Percentiles rank a stretch among this genome's conserved stretches.
Conservation (phyloP, 2,329 filamentous ascomycete genomes). For the Xenosphaeropsis pyriputrescens region DNA sequence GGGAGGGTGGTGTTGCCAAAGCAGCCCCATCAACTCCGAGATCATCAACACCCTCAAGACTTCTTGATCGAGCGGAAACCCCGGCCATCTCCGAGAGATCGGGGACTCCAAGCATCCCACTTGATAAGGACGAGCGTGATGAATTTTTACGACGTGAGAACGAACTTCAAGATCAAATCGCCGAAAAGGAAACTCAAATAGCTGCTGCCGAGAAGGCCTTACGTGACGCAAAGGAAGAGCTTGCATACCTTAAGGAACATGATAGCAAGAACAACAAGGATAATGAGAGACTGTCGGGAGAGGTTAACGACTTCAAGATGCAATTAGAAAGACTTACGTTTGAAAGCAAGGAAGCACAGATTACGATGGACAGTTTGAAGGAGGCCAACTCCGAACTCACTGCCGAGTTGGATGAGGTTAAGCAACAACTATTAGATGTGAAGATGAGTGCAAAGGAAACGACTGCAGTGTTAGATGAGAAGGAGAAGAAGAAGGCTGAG, state of each 20-base stretch:
- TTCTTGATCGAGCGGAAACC: slow-evolving; percentile 43
- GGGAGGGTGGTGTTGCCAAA: slow-evolving; percentile 38
- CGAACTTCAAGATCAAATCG: slow-evolving; percentile 89
- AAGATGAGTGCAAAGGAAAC: slow-evolving; percentile 96
- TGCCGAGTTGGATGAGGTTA: slow-evolving; percentile 80
- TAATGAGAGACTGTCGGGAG: slow-evolving; percentile 73
- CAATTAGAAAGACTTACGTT: slow-evolving; percentile 90
- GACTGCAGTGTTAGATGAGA: slow-evolving; percentile 79
- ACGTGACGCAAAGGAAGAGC: slow-evolving; percentile 73
- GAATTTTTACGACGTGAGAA: slow-evolving; percentile 93
- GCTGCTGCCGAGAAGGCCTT: slow-evolving; percentile 67
- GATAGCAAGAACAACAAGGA: slow-evolving; percentile 72
- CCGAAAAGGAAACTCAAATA: slow-evolving; percentile 79
- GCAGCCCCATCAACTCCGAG: slow-evolving; percentile 29
- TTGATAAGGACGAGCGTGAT: slow-evolving; percentile 94
- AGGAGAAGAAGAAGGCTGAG: slow-evolving; percentile 97
- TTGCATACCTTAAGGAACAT: slow-evolving; percentile 73
- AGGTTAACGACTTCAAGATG: slow-evolving; percentile 91
- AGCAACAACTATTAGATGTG: slow-evolving; percentile 88
- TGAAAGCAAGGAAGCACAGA: slow-evolving; percentile 90
- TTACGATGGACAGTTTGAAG: slow-evolving; percentile 95
- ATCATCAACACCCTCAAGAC: slow-evolving; percentile 44
- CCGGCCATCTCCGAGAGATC: slow-evolving; percentile 63
- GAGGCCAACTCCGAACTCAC: slow-evolving; percentile 93
- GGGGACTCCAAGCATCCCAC: slow-evolving; percentile 70